Percentiles rank a stretch among this genome's conserved stretches.
Conservation (phyloP, 2,329 filamentous ascomycete species). For the Rugonectria rugulosa region DNA sequence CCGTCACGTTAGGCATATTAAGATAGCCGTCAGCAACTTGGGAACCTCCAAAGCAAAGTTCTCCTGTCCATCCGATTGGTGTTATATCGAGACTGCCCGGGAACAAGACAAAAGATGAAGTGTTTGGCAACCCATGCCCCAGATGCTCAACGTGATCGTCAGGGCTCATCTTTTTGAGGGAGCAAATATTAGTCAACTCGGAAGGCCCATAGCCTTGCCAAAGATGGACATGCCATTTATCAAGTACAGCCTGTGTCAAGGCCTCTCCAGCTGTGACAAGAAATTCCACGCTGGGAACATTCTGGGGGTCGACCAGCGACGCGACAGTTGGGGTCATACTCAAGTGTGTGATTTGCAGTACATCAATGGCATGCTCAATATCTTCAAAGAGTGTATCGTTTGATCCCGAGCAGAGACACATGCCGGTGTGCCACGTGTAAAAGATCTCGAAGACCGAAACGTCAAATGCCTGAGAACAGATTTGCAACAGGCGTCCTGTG, state of each 20-base stretch:
- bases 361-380: slow-evolving; percentile 71
- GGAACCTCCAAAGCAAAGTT: slow-evolving; percentile 86
- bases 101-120: slow-evolving; percentile 72
- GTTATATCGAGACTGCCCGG: slow-evolving; percentile 58
- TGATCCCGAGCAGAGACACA: slow-evolving; percentile 77
- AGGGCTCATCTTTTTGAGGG: slow-evolving; percentile 68
- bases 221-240: slow-evolving; percentile 72
- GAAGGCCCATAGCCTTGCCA: slow-evolving; percentile 86
- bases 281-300: slow-evolving; percentile 75
- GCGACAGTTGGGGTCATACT: slow-evolving; percentile 89
- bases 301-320: slow-evolving; percentile 71
- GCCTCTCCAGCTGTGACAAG: slow-evolving; percentile 84
- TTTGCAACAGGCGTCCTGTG: slow-evolving; percentile 74
- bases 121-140: slow-evolving; percentile 78
- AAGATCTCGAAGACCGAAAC: slow-evolving; percentile 93
- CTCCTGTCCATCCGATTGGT: slow-evolving; percentile 77
- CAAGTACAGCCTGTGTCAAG: slow-evolving; percentile 74
- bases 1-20: slow-evolving; percentile 67
- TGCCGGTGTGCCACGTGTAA: slow-evolving; percentile 80
- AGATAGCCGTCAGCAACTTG: slow-evolving; percentile 82
- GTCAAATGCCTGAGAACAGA: slow-evolving; percentile 86
- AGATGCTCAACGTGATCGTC: slow-evolving; percentile 75
- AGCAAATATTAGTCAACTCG: slow-evolving; percentile 89
- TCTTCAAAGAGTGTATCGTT: slow-evolving; percentile 80
- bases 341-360: slow-evolving; percentile 75